Evolutionary conservation across 441 rosid species (phyloP).

Genomic region (Gossypium aridum): DNA sequence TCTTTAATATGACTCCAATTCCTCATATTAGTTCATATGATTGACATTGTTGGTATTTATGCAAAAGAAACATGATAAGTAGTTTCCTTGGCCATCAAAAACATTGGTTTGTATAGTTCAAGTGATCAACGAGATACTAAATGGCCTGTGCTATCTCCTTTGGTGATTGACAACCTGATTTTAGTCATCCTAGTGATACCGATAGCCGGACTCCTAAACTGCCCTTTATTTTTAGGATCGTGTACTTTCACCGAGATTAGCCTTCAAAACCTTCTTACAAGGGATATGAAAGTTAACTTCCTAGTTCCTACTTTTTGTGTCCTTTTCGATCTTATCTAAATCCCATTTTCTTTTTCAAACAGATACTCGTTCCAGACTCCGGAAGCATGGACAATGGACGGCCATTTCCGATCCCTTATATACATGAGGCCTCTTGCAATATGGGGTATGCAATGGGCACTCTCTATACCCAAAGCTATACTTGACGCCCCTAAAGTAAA

Average conservation of each 20-base stretch:
- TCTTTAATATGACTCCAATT: neutral
- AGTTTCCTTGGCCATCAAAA: neutral
- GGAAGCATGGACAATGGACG: constrained; percentile 87
- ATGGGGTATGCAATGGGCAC: constrained; percentile 98
- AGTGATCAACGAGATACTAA: neutral
- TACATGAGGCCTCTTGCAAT: constrained; percentile 96
- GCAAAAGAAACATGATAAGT: neutral
- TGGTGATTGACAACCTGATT: too few species aligned
- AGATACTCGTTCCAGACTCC: constrained; percentile 99
- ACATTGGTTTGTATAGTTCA: neutral
- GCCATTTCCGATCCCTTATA: constrained; percentile 79
- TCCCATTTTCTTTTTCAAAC: constrained; percentile 2
- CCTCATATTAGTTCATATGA: neutral
- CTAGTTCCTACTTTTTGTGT: neutral
- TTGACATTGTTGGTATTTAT: neutral
- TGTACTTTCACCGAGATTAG: neutral
- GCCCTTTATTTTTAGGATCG: neutral
- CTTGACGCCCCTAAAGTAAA: constrained; percentile 79
- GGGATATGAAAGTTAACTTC: neutral
- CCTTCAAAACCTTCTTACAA: neutral
- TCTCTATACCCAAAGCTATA: constrained; percentile 73
- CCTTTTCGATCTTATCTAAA: neutral
- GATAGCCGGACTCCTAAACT: neutral
- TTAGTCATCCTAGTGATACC: neutral
- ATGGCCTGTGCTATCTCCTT: too few species aligned